These are phyloP conservation scores for Leucoagaricus sp. DNA, from an alignment of 1,284 basidiomycete species.

Conservation along the genomic window DNA sequence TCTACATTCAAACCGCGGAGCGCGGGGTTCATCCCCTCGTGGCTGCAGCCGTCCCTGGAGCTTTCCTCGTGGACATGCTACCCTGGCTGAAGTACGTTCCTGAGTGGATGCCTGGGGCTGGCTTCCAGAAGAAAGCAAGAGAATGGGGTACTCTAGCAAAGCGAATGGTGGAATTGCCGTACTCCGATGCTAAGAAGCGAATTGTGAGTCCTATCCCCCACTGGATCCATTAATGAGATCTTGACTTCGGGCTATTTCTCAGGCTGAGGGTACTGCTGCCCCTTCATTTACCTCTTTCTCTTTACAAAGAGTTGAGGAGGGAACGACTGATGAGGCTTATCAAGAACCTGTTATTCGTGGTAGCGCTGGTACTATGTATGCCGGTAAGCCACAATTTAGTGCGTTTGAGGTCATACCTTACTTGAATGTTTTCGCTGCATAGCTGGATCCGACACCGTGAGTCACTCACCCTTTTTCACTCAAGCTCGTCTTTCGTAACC, in stretches of 20 bases:
- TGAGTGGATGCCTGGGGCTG: conserved; percentile 36
- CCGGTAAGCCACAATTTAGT: conserved; percentile 16
- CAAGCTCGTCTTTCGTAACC: not conserved
- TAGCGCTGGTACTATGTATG: conserved; percentile 22
- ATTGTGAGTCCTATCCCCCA: not conserved
- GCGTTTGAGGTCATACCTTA: not conserved
- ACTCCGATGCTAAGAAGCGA: conserved; percentile 2
- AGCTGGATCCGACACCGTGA: conserved; percentile 5
- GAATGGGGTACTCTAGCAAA: conserved; percentile 19
- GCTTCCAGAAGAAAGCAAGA: conserved; percentile 20
- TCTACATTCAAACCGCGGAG: conserved; percentile 28
- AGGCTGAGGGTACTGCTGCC: conserved; percentile 14
- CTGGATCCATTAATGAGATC: not conserved
- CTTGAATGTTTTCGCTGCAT: not conserved
- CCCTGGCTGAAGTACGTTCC: conserved; percentile 38
- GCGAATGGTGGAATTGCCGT: conserved; percentile 24
- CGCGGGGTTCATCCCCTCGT: conserved; percentile 28
- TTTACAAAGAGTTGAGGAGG: conserved; percentile 13
- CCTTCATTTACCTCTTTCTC: conserved; percentile 16
- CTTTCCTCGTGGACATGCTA: conserved; percentile 35
- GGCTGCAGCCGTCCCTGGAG: conserved; percentile 32
- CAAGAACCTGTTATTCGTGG: conserved; percentile 21
- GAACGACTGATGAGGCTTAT: conserved; percentile 12
- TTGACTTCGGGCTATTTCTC: conserved; percentile 5
- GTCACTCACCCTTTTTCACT: conserved; percentile 18